phyloP scores from a whole-genome alignment of 257 asterid genomes.

The Plantago elongata region DNA sequence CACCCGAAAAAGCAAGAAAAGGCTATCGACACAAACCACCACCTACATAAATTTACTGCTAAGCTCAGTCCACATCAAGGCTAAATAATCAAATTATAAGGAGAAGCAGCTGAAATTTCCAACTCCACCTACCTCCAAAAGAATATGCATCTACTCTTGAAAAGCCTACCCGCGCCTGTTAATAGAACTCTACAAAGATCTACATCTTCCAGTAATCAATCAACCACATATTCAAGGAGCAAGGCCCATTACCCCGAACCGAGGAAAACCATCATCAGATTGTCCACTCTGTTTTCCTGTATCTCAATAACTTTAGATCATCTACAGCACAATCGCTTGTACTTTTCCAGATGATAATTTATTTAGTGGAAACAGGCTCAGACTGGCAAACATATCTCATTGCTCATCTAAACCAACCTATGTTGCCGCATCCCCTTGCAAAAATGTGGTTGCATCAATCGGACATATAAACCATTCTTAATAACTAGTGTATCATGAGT shows the following conservation, averaged over 20 bases:
- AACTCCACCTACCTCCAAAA: constrained; percentile 56
- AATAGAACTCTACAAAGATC: constrained; percentile 30
- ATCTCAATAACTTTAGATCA: constrained; percentile 8
- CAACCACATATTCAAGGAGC: background rate
- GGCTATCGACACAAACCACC: constrained; percentile 26
- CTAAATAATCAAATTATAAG: constrained; percentile 53
- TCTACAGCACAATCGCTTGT: constrained; percentile 6
- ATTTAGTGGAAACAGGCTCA: constrained; percentile 16
- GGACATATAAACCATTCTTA: constrained; percentile 84
- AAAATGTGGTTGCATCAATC: constrained; percentile 96
- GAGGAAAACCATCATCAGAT: constrained; percentile 8
- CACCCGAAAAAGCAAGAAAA: constrained; percentile 30
- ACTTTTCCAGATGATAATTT: constrained; percentile 11
- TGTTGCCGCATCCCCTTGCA: constrained; percentile 87
- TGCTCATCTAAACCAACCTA: constrained; percentile 52
- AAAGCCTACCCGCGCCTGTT: constrained; percentile 27
- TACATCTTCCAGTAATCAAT: constrained; percentile 22
- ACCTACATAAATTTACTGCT: constrained; percentile 38
- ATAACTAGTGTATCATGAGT: constrained; percentile 67
- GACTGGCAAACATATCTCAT: constrained; percentile 1
- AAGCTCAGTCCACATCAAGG: constrained; percentile 35
- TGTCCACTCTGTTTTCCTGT: constrained; percentile 7
- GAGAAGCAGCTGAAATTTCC: constrained; percentile 38
- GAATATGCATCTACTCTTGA: constrained; percentile 57
- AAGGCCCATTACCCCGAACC: constrained; percentile 15